Conservation (phyloP, 306 rosid genomes). For the Herpetospermum pedunculosum region DNA sequence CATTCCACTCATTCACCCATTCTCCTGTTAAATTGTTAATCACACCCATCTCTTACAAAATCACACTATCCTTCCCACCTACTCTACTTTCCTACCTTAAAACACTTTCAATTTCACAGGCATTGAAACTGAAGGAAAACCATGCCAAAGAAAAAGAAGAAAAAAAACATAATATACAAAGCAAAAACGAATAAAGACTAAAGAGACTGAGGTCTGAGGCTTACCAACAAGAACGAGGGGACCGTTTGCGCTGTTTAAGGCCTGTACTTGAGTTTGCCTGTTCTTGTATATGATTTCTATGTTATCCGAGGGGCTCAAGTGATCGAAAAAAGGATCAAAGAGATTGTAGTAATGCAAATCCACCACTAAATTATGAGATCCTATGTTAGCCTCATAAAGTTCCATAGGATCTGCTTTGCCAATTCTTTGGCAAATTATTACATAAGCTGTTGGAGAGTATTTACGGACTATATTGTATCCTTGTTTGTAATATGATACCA, state of each 20-base stretch:
- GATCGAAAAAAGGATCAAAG: conserved; percentile 54
- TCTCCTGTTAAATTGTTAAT: conserved; percentile 37
- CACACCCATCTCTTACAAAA: neutral
- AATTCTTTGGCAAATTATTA: conserved; percentile 82
- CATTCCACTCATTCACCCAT: conserved; percentile 50
- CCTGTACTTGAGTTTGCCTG: conserved; percentile 54
- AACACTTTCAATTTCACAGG: neutral
- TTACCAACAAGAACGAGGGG: conserved; percentile 62
- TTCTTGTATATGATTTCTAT: conserved; percentile 58
- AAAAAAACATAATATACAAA: neutral
- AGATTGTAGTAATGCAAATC: conserved; percentile 70
- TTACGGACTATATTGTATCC: conserved; percentile 75
- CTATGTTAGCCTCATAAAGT: conserved; percentile 59
- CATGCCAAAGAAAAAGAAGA: neutral
- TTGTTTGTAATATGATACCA: conserved; percentile 60
- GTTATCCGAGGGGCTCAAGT: conserved; percentile 58
- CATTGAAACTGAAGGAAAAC: neutral
- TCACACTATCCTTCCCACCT: neutral
- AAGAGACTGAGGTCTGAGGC: neutral
- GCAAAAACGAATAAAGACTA: neutral
- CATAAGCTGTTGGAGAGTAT: conserved; percentile 58
- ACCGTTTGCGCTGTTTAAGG: conserved; percentile 59
- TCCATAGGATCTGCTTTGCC: conserved; percentile 83
- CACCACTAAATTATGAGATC: conserved; percentile 36
- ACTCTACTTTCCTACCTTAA: neutral